A percentile compares a stretch with the other conserved stretches of the same genome.
phyloP scores from a whole-genome alignment of 306 rosid genomes.

The Carpinus fangiana region DNA sequence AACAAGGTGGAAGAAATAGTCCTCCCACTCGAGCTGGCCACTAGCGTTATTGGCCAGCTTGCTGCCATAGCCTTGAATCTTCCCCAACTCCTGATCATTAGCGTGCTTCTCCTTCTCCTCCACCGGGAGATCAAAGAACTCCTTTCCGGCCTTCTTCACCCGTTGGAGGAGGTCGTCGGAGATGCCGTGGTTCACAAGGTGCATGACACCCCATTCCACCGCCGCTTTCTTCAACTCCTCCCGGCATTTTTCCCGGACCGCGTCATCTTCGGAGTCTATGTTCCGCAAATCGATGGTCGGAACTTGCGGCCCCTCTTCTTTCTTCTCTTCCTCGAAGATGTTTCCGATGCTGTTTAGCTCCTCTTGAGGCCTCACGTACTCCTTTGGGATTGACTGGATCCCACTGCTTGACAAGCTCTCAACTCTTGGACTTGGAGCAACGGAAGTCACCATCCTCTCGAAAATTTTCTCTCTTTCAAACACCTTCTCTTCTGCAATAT shows the following conservation, averaged over 20 bases:
- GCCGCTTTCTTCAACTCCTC: conserved; percentile 68
- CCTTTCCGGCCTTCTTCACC: conserved; percentile 51
- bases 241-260: conserved; percentile 44
- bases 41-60: conserved; percentile 73
- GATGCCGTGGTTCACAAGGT: conserved; percentile 77
- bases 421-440: conserved; percentile 55
- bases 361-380: conserved; percentile 72
- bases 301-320: conserved; percentile 54
- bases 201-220: conserved; percentile 84
- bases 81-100: conserved; percentile 55
- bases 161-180: conserved; percentile 46
- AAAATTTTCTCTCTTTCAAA: too few relatives aligned
- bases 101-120: conserved; percentile 82
- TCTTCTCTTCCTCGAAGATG: conserved; percentile 67
- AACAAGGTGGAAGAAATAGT: conserved; percentile 72
- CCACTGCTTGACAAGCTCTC: conserved; percentile 72
- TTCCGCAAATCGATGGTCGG: conserved; percentile 70
- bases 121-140: conserved; percentile 51
- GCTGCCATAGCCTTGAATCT: conserved; percentile 90
- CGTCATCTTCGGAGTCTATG: conserved; percentile 46
- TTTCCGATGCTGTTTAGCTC: conserved; percentile 61
- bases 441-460: conserved; percentile 35
- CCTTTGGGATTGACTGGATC: conserved; percentile 56
- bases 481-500: background rate
- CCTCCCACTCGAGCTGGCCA: conserved; percentile 88